Evolutionary conservation across 441 rosid species (phyloP), one percentile per base, ranked within the genome.

Genomic region (Francoa sonchifolia): DNA sequence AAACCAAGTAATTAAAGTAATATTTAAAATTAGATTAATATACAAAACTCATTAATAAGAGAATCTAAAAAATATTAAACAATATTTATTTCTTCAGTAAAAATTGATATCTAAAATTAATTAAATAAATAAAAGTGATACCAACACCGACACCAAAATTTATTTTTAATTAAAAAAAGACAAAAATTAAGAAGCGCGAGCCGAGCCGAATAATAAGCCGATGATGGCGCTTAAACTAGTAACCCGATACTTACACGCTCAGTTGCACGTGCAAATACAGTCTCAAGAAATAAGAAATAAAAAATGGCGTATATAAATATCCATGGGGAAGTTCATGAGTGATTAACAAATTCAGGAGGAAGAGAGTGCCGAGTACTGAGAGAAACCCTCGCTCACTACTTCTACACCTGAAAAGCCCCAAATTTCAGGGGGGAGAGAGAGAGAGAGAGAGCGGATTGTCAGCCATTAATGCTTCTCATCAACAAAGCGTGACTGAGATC

Each of bases 181-280:
- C 31, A 27, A 11, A 1, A 6, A 27, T 7, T 1, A 0, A 27
- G 10, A 26, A 28, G 45, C 51, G 25, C 27, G 35, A 65, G 78
- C 63, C 59, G 67, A 73, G 81, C 77, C 76, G 61, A 51, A 26
- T 39, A 42, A 20, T 33, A 55, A 75, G 83, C 74, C 85, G 72
- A 63, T 39, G 59, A 58, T 67, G 18, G 42, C 70, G 77, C 69
- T 61, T 46, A 18, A 8, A 2, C 44, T 47, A 72, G 33, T 50
- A 33, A 54, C 54, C 57, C 54, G 55, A 63, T 42, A 58, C 41
- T 28, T 52, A 61, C 73, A 65, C 67, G 65, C 59, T 55, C 36
- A 43, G 43, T 65, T 68, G 69, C 84, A 76, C 78, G 78, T 80
- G 82, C 70, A 65, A 60, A 42, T 37, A 48, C 66, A 54, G 65